Base-by-base conservation (phyloP, 805 yeast species). In the Saccharomycopsis microspora region DNA sequence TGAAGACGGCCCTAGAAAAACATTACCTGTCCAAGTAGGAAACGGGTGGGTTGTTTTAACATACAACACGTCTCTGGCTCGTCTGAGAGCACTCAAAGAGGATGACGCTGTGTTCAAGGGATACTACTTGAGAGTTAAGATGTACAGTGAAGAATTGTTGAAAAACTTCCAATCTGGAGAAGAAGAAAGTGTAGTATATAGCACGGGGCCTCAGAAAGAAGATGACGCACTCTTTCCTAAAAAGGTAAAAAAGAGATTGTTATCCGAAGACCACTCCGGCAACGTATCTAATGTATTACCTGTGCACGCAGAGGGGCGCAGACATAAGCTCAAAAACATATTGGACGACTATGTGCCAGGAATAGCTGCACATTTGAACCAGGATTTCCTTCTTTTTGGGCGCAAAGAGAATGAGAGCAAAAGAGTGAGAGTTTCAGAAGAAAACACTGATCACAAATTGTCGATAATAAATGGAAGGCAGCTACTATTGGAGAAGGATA, bases 11-110 rank as follows among this genome's bases (percentile, higher is more conserved):
- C 35, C 34, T 4, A 30, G 11, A 5, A 28, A 42, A 11, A 42
- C 9, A 29, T 49, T 61, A 33, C 94, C 96, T 3, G 81, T 90
- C 5, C 84, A 78, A 63, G 74, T 89, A 8, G 97, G 97, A 1
- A 75, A 78, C 42, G 80, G 85, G 38, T 90, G 97, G 97, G 79
- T 89, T n/a, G 85, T 88, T 59, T 61, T 90, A 46, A 89, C 97
- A 3, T 93, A 78, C 62, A 82, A 79, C 49, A 81, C 80, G 50
- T 75, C 83, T 5, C 68, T 81, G 1, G 74, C 89, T 6, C 96
- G 95, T 2, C 62, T 77, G 11, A 78, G 95, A 47, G 96, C 98
- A 0, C 66, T 89, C 41, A 80, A 84, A 54, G 96, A 88, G 58
- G 85, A 86, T 59, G 95, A 95, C 3, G 62, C 71, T 2, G 40